A percentile compares a stretch with the other conserved stretches of the same genome.
These are phyloP conservation scores for Hemisphaericaspora subhashii DNA, from an alignment of 1,139 yeast species.

Conservation along the genomic window DNA sequence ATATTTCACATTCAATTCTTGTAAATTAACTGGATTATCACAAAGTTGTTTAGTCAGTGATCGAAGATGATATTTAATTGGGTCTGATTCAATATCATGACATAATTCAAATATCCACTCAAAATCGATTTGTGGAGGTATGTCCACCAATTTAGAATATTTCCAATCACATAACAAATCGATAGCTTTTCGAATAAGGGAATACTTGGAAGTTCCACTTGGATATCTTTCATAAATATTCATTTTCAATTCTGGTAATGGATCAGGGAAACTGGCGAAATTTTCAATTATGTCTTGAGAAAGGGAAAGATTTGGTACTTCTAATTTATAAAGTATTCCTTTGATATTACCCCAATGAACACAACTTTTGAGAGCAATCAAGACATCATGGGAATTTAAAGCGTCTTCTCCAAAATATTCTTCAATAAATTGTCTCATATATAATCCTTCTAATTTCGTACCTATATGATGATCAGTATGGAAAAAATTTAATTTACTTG, in stretches of 20 bases:
- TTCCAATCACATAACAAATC: conserved; percentile 29
- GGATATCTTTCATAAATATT: conserved; percentile 51
- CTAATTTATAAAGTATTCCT: conserved; percentile 46
- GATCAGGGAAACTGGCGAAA: conserved; percentile 45
- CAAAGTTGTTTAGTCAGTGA: conserved; percentile 41
- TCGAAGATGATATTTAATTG: conserved; percentile 51
- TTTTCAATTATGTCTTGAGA: conserved; percentile 27
- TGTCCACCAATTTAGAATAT: conserved; percentile 26
- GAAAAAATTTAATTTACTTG: conserved; percentile 52
- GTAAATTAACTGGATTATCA: conserved; percentile 34
- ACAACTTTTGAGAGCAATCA: conserved; percentile 52
- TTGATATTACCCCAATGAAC: conserved; percentile 59
- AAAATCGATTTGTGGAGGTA: conserved; percentile 24
- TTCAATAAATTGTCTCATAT: conserved; percentile 40
- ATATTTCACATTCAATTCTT: conserved; percentile 33
- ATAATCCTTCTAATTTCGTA: conserved; percentile 47
- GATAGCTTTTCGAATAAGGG: conserved; percentile 42
- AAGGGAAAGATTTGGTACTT: conserved; percentile 40
- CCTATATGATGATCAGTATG: conserved; percentile 61
- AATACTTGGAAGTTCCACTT: conserved; percentile 53
- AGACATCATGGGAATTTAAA: conserved; percentile 40
- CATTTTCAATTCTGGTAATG: conserved; percentile 39
- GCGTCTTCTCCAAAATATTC: conserved; percentile 46
- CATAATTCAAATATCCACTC: conserved; percentile 43
- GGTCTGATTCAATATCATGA: conserved; percentile 46